phyloP scores from a whole-genome alignment of 345 rosid species.

The Fremontodendron californicum region DNA sequence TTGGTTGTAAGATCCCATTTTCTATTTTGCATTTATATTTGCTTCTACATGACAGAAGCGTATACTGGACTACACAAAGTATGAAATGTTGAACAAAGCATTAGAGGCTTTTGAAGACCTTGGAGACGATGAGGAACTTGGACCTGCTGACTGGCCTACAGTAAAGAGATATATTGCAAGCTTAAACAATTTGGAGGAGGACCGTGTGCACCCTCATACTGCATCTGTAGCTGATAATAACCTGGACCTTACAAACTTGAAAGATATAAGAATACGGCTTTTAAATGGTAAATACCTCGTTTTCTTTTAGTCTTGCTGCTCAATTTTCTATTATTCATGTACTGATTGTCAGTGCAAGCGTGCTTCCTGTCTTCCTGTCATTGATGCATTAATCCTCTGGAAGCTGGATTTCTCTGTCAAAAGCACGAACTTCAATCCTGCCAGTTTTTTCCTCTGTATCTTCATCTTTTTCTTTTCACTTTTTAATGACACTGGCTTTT shows the following conservation, averaged over 20 bases:
- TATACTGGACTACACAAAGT: slow-evolving; percentile 75
- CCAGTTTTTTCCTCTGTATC: neutral
- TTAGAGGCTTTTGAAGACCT: slow-evolving; percentile 77
- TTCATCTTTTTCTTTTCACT: neutral
- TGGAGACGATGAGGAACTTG: slow-evolving; percentile 96
- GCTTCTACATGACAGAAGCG: slow-evolving; percentile 53
- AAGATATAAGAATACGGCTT: slow-evolving; percentile 78
- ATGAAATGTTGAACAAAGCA: slow-evolving; percentile 83
- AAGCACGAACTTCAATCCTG: neutral
- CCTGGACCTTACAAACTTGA: slow-evolving; percentile 62
- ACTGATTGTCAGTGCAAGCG: neutral
- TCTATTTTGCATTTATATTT: neutral
- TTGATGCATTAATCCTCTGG: slow-evolving; percentile 1
- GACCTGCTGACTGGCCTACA: slow-evolving; percentile 94
- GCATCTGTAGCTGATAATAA: slow-evolving; percentile 33
- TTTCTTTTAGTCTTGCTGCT: neutral
- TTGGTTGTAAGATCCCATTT: neutral
- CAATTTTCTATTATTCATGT: neutral
- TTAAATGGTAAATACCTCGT: slow-evolving; percentile 61
- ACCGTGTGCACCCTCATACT: slow-evolving; percentile 52
- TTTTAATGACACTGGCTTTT: neutral
- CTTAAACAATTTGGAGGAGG: slow-evolving; percentile 64
- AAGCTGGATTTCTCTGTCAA: neutral
- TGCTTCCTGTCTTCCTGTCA: neutral
- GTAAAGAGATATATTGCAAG: slow-evolving; percentile 67